Conservation (phyloP, 495 filamentous ascomycete species). For the Aspergillus heteromorphus region DNA sequence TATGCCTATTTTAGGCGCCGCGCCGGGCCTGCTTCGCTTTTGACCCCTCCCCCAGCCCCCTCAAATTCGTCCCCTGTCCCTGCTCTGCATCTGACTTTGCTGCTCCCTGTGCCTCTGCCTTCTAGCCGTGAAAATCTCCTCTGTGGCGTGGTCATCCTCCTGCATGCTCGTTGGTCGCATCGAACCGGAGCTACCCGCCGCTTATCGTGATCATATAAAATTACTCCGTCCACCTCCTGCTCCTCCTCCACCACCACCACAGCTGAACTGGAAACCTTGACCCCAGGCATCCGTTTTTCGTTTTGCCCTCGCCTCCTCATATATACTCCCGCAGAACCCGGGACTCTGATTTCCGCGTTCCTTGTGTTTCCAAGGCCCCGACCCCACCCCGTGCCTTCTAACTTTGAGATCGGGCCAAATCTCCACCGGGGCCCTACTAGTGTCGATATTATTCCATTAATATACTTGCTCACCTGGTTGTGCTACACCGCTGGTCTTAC, state of each 20-base stretch:
- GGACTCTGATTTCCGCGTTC: background rate
- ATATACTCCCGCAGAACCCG: background rate
- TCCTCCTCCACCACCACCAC: background rate
- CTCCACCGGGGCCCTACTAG: constrained; percentile 14
- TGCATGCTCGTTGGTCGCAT: constrained; percentile 8
- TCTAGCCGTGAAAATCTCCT: constrained; percentile 2
- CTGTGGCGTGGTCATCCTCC: constrained; percentile 14
- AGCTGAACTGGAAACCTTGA: constrained; percentile 7
- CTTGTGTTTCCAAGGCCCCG: constrained; percentile 8
- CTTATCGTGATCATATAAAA: constrained; percentile 4
- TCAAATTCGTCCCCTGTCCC: constrained; percentile 1
- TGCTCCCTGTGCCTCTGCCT: background rate
- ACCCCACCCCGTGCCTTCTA: constrained; percentile 2
- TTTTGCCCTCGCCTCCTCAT: constrained; percentile 4
- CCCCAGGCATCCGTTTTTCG: constrained; percentile 15
- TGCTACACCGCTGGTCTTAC: constrained; percentile 23
- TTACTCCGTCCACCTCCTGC: background rate
- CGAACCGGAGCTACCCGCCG: background rate
- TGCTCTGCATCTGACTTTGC: background rate
- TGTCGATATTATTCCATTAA: constrained; percentile 8
- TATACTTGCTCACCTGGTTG: constrained; percentile 3
- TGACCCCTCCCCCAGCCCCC: constrained; percentile 12
- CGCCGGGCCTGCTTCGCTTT: constrained; percentile 4
- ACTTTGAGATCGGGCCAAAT: constrained; percentile 9
- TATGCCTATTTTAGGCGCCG: constrained; percentile 19